These are phyloP conservation scores for Ormosia semicastrata DNA, from an alignment of 306 rosid species.

Conservation along the genomic window DNA sequence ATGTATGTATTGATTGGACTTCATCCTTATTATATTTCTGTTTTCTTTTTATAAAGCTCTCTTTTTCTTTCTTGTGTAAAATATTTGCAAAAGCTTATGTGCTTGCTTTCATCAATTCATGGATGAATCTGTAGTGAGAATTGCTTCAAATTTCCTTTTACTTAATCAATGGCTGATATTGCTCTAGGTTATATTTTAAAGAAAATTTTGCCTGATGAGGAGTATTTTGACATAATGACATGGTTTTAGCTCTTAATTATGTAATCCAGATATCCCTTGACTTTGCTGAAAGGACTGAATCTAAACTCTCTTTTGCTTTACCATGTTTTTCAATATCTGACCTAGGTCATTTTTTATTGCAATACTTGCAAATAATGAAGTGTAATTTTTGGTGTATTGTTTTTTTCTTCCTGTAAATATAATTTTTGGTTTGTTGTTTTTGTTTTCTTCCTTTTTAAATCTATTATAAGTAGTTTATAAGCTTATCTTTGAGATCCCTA, in stretches of 20 bases:
- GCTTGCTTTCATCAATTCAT: constrained; percentile 4
- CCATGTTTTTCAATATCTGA: not conserved
- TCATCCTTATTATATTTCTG: not conserved
- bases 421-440: not conserved
- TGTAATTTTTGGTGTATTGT: too few relatives aligned
- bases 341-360: not conserved
- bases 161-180: not conserved
- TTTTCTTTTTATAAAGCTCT: not conserved
- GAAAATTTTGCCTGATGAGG: not conserved
- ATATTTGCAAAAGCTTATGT: not conserved
- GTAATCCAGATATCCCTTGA: not conserved
- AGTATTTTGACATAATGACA: not conserved
- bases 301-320: not conserved
- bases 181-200: not conserved
- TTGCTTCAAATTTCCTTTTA: not conserved
- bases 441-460: not conserved
- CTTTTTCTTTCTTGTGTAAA: not conserved
- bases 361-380: not conserved
- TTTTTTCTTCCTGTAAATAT: not conserved
- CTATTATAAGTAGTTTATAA: not conserved
- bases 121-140: not conserved
- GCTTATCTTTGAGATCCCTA: not conserved
- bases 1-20: constrained; percentile 43
- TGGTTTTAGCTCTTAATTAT: not conserved
- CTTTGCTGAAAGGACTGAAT: not conserved